These are phyloP conservation scores for Zelonia costaricensis DNA, from an alignment of 208 protist species.

Conservation along the genomic window DNA sequence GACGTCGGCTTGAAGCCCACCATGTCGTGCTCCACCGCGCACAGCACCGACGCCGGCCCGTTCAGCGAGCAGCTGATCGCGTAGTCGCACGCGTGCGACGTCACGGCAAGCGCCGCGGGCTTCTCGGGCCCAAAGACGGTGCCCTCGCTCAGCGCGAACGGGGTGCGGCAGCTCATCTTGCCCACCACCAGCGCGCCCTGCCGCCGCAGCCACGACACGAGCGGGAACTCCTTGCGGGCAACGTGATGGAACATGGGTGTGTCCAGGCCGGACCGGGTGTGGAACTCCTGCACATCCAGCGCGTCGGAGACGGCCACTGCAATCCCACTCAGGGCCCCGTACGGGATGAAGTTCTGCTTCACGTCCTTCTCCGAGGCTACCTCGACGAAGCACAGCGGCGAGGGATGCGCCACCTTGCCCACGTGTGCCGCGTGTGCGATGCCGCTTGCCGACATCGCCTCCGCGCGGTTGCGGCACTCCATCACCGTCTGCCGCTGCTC, in stretches of 20 bases:
- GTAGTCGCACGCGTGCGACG: conserved; percentile 71
- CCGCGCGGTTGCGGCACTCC: conserved; percentile 54
- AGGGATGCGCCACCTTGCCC: conserved; percentile 1
- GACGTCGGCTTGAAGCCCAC: conserved; percentile 88
- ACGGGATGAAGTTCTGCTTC: conserved; percentile 46
- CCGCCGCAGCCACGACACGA: conserved; percentile 81
- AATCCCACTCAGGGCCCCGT: conserved; percentile 75
- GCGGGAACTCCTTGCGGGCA: conserved; percentile 60
- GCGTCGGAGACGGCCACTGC: conserved; percentile 76
- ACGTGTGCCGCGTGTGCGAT: conserved; percentile 17
- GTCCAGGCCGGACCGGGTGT: conserved; percentile 59
- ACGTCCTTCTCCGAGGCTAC: conserved; percentile 59
- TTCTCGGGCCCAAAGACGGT: conserved; percentile 53
- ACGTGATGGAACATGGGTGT: conserved; percentile 59
- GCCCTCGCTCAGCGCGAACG: conserved; percentile 68
- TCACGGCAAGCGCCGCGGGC: conserved; percentile 52
- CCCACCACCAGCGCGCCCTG: conserved; percentile 79
- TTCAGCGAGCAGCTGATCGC: conserved; percentile 71
- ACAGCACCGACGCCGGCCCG: conserved; percentile 65
- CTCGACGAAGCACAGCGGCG: conserved; percentile 61
- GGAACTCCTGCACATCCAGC: conserved; percentile 75
- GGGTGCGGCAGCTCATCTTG: conserved; percentile 72
- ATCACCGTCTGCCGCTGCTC: conserved; percentile 63
- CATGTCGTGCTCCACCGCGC: conserved; percentile 62
- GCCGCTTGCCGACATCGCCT: conserved; percentile 53